Percentiles rank a stretch among this genome's conserved stretches.
phyloP scores from a whole-genome alignment of 805 yeast genomes.

The Hagleromyces aurorensis region DNA sequence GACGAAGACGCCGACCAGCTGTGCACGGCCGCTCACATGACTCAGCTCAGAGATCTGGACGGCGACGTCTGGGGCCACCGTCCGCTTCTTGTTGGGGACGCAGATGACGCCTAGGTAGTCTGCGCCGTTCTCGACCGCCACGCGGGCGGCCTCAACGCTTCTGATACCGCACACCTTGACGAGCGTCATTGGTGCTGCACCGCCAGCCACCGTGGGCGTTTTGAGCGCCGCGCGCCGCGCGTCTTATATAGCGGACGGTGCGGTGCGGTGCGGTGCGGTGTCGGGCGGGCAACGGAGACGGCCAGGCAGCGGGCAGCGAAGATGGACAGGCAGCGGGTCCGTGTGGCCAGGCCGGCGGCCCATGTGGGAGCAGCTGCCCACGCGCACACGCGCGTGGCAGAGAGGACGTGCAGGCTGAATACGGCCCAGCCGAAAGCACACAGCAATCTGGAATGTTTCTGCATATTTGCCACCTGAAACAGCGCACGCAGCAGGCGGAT shows the following conservation, averaged over 20 bases:
- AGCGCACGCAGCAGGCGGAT: too few species aligned
- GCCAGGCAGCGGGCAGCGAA: conserved; percentile 65
- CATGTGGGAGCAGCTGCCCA: too few species aligned
- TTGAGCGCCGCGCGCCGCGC: too few species aligned
- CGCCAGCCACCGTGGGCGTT: too few species aligned
- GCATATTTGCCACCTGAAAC: too few species aligned
- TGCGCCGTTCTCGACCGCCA: conserved; percentile 66
- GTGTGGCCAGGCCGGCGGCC: too few species aligned
- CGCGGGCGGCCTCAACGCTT: conserved; percentile 56
- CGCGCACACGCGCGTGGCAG: too few species aligned
- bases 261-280: conserved; percentile 1
- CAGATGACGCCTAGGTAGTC: conserved; percentile 75
- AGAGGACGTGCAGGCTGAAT: too few species aligned
- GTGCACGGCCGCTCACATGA: conserved; percentile 47
- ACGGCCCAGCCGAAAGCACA: too few species aligned
- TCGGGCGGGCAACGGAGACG: conserved; percentile 45
- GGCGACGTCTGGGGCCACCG: conserved; percentile 46
- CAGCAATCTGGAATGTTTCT: too few species aligned
- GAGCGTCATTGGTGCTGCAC: conserved; percentile 28
- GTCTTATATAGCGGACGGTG: too few species aligned
- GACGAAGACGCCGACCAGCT: conserved; percentile 81
- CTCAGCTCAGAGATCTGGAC: conserved; percentile 36
- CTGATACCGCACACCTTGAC: conserved; percentile 84
- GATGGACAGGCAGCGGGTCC: conserved; percentile 67
- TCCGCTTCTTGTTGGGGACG: conserved; percentile 75